These are phyloP conservation scores for Trichoderma endophyticum DNA, from an alignment of 2,329 filamentous ascomycete genomes.

Conservation along the genomic window DNA sequence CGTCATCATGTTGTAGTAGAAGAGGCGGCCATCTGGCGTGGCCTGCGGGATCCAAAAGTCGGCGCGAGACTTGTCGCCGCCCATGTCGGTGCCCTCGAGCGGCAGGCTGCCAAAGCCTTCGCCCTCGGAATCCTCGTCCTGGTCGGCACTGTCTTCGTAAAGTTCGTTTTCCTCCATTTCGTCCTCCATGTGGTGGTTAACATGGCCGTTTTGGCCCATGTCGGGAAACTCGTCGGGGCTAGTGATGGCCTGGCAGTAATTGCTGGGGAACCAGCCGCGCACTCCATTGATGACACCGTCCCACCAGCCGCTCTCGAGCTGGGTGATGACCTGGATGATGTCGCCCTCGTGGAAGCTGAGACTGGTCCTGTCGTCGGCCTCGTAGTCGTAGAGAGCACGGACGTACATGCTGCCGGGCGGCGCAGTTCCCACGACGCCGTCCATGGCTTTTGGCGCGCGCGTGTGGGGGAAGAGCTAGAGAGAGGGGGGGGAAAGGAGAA, in stretches of 20 bases:
- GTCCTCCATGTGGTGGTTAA: slow-evolving; percentile 57
- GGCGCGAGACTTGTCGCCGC: slow-evolving; percentile 71
- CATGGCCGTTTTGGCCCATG: slow-evolving; percentile 51
- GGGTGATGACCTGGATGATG: slow-evolving; percentile 96
- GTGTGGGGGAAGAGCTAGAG: slow-evolving; percentile 18
- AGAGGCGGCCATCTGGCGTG: slow-evolving; percentile 85
- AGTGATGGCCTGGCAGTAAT: slow-evolving; percentile 88
- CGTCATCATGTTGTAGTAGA: slow-evolving; percentile 98
- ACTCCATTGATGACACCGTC: slow-evolving; percentile 97
- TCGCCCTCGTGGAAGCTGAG: slow-evolving; percentile 96
- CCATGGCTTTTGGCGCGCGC: slow-evolving; percentile 44
- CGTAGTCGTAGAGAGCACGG: slow-evolving; percentile 94
- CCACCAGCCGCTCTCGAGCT: slow-evolving; percentile 99
- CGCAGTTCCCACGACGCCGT: slow-evolving; percentile 57
- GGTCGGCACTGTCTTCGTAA: slow-evolving; percentile 67
- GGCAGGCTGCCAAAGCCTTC: slow-evolving; percentile 61
- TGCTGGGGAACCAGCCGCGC: slow-evolving; percentile 98
- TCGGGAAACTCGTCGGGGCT: slow-evolving; percentile 71
- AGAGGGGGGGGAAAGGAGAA: slow-evolving; percentile 24
- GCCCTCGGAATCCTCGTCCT: slow-evolving; percentile 61
- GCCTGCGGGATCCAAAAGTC: slow-evolving; percentile 99
- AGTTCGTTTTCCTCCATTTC: slow-evolving; percentile 61
- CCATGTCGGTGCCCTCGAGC: slow-evolving; percentile 61
- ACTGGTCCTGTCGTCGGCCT: slow-evolving; percentile 94
- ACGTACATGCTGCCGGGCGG: slow-evolving; percentile 78